A percentile compares a stretch with the other conserved stretches of the same genome.
These are phyloP conservation scores for Diaporthe sp. DNA, from an alignment of 2,329 filamentous ascomycete genomes.

Conservation along the genomic window DNA sequence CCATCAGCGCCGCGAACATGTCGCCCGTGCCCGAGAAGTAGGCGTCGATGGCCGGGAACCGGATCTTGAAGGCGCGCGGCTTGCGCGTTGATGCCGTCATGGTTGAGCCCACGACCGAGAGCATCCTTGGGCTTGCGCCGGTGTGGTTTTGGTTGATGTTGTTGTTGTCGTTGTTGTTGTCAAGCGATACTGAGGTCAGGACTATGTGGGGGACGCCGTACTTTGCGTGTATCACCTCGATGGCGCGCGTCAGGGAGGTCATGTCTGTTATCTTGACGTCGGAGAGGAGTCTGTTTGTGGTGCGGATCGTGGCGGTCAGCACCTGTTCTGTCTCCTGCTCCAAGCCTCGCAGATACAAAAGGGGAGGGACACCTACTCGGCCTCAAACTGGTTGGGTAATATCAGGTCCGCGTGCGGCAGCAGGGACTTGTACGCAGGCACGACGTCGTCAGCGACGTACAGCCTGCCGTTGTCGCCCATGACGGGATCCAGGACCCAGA, in stretches of 20 bases:
- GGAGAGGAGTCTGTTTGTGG: conserved; percentile 77
- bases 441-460: conserved; percentile 91
- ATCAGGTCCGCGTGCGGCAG: conserved; percentile 89
- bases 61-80: conserved; percentile 88
- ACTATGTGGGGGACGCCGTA: conserved; percentile 88
- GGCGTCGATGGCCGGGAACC: conserved; percentile 87
- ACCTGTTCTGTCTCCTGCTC: conserved; percentile 17
- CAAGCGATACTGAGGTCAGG: conserved; percentile 87
- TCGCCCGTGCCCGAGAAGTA: conserved; percentile 98
- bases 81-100: conserved; percentile 66
- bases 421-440: conserved; percentile 87
- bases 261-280: conserved; percentile 86
- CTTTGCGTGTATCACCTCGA: conserved; percentile 79
- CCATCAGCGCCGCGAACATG: conserved; percentile 95
- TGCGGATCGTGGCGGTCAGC: background rate
- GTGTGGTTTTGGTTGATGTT: background rate
- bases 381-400: conserved; percentile 96
- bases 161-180: conserved; percentile 54
- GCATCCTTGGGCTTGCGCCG: conserved; percentile 72
- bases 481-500: conserved; percentile 97
- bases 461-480: conserved; percentile 96
- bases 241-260: conserved; percentile 76
- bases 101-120: conserved; percentile 81
- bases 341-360: background rate
- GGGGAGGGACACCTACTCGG: conserved; percentile 74